phyloP scores from a whole-genome alignment of 169 alveolate species.

The Eimeria maxima region DNA sequence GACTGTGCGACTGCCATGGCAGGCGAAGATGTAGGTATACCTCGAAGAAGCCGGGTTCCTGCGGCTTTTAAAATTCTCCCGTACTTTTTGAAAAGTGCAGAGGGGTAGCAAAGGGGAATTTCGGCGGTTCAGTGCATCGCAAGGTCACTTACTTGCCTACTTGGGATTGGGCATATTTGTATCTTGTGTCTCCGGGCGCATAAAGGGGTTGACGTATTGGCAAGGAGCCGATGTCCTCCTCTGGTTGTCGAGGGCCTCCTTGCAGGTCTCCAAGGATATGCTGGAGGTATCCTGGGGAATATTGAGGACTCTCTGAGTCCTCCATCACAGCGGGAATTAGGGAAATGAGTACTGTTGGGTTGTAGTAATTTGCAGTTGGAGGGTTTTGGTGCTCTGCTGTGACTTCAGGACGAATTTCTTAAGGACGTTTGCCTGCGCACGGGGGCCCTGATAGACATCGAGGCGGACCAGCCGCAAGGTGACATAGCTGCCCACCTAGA shows the following conservation, averaged over 20 bases:
- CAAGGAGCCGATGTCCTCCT: background rate
- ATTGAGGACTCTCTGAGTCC: background rate
- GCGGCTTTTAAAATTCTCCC: background rate
- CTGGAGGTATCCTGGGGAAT: background rate
- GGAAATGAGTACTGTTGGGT: background rate
- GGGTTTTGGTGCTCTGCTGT: background rate
- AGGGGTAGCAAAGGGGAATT: background rate
- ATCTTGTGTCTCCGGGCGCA: background rate
- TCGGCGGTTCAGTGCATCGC: background rate
- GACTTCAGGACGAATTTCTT: conserved; percentile 58
- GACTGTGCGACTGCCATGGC: conserved; percentile 76
- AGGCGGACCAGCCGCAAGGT: conserved; percentile 60
- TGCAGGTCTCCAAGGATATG: background rate
- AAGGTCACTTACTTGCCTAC: background rate
- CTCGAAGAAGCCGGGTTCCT: background rate
- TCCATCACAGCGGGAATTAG: background rate
- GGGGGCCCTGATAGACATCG: conserved; percentile 69
- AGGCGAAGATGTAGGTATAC: conserved; percentile 48
- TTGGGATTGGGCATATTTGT: background rate
- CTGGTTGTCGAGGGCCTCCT: background rate
- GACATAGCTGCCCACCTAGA: background rate
- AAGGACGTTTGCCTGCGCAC: conserved; percentile 72
- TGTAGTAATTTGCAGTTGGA: background rate
- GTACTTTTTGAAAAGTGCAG: background rate
- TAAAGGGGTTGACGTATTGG: background rate